Percentiles rank a stretch among this genome's conserved stretches.
phyloP scores from a whole-genome alignment of 768 basidiomycete genomes.

The Vishniacozyma victoriae region DNA sequence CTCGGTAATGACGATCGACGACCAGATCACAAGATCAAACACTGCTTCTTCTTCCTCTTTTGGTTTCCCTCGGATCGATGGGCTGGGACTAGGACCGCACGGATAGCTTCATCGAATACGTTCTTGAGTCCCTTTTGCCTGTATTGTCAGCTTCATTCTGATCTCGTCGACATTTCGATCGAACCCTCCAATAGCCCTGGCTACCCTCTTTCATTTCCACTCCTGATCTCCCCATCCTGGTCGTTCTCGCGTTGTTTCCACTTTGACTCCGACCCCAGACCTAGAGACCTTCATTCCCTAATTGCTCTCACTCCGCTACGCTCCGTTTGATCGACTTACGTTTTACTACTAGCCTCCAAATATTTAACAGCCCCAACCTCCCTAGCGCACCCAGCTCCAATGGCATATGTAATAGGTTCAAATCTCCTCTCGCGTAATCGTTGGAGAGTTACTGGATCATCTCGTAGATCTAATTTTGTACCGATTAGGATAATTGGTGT shows the following conservation, averaged over 20 bases:
- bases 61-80: constrained; percentile 19
- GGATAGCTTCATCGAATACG: constrained; percentile 98
- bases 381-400: constrained; percentile 77
- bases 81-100: constrained; percentile 62
- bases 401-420: constrained; percentile 82
- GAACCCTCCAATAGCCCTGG: background rate
- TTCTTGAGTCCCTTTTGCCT: constrained; percentile 99
- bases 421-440: constrained; percentile 94
- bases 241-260: background rate
- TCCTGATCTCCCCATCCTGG: background rate
- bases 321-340: constrained; percentile 32
- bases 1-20: no score
- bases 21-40: constrained; percentile 49
- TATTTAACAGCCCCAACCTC: constrained; percentile 89
- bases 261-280: background rate
- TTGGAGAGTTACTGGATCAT: constrained; percentile 86
- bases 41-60: constrained; percentile 48
- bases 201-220: background rate
- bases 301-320: background rate
- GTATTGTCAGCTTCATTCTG: no score
- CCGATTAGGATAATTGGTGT: constrained; percentile 91
- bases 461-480: constrained; percentile 94
- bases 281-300: no score
- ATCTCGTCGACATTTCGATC: no score
- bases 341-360: constrained; percentile 41